Base-by-base conservation (phyloP, 768 basidiomycete genomes). In the Rhodocollybia butyracea region DNA sequence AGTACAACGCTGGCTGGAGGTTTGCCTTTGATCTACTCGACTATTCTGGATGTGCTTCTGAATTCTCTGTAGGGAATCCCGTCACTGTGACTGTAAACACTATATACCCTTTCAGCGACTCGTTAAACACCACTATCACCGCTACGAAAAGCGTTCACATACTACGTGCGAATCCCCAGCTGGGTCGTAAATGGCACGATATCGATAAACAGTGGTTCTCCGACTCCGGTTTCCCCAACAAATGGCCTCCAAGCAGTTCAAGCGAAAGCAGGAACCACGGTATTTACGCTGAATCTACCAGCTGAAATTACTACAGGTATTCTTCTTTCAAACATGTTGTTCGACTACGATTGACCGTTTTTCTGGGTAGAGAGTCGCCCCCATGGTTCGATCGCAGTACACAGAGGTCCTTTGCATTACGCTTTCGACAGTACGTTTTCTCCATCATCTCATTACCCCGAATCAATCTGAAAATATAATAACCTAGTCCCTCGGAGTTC, bases 321-420 rank as follows among this genome's bases (percentile, higher is more conserved):
- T n/a, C 46, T 38, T 29, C 31, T 31, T 8, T 21, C 47, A 8
- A 5, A 12, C 31, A 17, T n/a, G n/a, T n/a, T n/a, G n/a, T n/a
- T 15, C 26, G n/a, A 31, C 32, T 12, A 17, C 19, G 38, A 12
- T 30, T 45, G 36, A 36, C 19, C 17, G 36, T 7, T 34, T 22
- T 30, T 38, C 11, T n/a, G n/a, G n/a, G 2, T 59, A 82, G 80
- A 84, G 63, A 70, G 61, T 27, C 73, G 81, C 19, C 79, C 80
- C 17, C 75, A 81, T 59, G 74, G 75, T 7, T 79, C 79, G 7
- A 69, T 81, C 46, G 80, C 80, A 8, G 70, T 83, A 15, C 80
- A 83, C 43, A 76, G 80, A 7, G 81, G 80, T 15, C 77, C 80
- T 10, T 62, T 83, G 40, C 73, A 82, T 64, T 83, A 81, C 61